Evolutionary conservation across 2,329 filamentous ascomycete species (phyloP).

Genomic region (Elsinoe necatrix): DNA sequence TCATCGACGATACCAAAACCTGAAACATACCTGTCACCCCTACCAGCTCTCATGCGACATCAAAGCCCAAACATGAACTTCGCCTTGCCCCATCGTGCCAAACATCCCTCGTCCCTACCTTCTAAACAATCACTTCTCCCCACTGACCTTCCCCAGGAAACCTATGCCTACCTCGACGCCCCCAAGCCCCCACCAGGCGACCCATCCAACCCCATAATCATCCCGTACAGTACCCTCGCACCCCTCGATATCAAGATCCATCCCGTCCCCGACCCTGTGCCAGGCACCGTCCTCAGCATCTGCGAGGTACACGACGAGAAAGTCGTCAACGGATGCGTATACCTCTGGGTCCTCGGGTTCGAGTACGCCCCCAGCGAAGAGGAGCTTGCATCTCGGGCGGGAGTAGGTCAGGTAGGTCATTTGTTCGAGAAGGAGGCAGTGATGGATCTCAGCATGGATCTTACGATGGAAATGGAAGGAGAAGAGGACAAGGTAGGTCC

Average conservation of each 20-base stretch:
- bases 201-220: constrained; percentile 2
- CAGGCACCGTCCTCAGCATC: neutral
- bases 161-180: neutral
- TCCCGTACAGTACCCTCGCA: neutral
- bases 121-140: neutral
- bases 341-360: neutral
- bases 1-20: no score
- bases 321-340: neutral
- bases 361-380: neutral
- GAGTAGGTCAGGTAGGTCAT: neutral
- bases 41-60: no score
- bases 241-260: neutral
- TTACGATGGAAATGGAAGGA: neutral
- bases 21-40: no score
- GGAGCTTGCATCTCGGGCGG: neutral
- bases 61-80: neutral
- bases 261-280: neutral
- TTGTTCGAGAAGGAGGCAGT: neutral
- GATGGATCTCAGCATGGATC: neutral
- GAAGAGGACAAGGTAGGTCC: neutral
- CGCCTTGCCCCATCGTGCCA: neutral
- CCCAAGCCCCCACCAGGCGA: neutral
- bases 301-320: neutral
- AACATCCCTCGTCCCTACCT: no score
- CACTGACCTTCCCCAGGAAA: neutral